phyloP scores from a whole-genome alignment of 768 basidiomycete species.

The Boletus rex-veris region DNA sequence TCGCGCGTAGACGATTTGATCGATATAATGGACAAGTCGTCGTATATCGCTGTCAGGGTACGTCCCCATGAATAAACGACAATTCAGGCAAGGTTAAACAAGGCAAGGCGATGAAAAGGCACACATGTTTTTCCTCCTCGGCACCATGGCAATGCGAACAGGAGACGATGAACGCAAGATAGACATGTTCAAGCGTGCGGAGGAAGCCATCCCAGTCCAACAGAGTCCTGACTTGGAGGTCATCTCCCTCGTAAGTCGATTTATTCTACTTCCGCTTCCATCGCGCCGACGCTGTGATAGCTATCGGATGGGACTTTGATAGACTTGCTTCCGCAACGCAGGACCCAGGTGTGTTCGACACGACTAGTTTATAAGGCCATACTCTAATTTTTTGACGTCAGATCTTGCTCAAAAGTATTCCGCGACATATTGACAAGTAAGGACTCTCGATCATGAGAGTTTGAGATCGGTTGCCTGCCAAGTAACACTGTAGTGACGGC shows the following conservation, averaged over 20 bases:
- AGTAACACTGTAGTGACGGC: too few relatives aligned
- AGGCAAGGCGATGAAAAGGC: background rate
- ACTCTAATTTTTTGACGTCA: too few relatives aligned
- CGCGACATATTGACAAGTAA: too few relatives aligned
- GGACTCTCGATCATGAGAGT: too few relatives aligned
- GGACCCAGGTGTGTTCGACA: too few relatives aligned
- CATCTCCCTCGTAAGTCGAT: background rate
- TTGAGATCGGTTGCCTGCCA: too few relatives aligned
- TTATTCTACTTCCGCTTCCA: background rate
- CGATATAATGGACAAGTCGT: too few relatives aligned
- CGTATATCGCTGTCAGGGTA: too few relatives aligned
- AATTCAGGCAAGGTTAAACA: background rate
- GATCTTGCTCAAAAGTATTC: too few relatives aligned
- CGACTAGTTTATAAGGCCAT: background rate
- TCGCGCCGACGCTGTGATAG: background rate
- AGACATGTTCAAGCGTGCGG: background rate
- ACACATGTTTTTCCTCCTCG: background rate
- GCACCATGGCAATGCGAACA: background rate
- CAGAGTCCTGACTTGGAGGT: background rate
- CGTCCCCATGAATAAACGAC: too few relatives aligned
- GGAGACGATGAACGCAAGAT: background rate
- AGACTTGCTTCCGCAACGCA: background rate
- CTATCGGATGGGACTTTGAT: slow-evolving; percentile 17
- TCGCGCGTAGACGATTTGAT: too few relatives aligned
- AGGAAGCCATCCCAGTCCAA: background rate